Evolutionary conservation across 139 green algal genomes (phyloP).

Genomic region (Closterium sp.): DNA sequence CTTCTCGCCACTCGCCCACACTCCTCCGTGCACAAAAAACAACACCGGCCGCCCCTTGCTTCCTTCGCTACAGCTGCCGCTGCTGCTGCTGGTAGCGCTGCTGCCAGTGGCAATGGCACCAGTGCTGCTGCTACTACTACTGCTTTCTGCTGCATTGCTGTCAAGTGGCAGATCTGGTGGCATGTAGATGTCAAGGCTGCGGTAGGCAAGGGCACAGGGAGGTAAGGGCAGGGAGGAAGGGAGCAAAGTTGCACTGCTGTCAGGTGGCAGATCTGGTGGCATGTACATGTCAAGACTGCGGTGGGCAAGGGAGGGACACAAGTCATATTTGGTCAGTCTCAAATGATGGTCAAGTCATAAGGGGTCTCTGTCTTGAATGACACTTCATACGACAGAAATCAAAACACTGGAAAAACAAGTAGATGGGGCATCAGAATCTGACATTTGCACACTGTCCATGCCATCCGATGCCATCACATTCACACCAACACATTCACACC

Average conservation of each 20-base stretch:
- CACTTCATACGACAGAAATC: no score
- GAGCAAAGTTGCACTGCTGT: no score
- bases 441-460: neutral
- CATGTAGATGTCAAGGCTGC: neutral
- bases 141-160: neutral
- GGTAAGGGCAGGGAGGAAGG: no score
- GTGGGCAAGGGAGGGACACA: neutral
- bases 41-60: neutral
- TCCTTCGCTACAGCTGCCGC: neutral
- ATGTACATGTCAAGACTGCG: no score
- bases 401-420: neutral
- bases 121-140: neutral
- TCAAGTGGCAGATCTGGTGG: neutral
- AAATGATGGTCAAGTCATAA: no score
- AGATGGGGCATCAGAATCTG: neutral
- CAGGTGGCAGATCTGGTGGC: no score
- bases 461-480: neutral
- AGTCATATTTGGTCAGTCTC: no score
- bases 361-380: no score
- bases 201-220: neutral
- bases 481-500: neutral
- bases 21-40: conserved; percentile 39
- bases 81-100: no score
- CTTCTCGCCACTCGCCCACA: conserved; percentile 47
- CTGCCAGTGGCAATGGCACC: no score